These are phyloP conservation scores for Mycosphaerelloides madeirae DNA, from an alignment of 2,329 filamentous ascomycete species.

Conservation along the genomic window DNA sequence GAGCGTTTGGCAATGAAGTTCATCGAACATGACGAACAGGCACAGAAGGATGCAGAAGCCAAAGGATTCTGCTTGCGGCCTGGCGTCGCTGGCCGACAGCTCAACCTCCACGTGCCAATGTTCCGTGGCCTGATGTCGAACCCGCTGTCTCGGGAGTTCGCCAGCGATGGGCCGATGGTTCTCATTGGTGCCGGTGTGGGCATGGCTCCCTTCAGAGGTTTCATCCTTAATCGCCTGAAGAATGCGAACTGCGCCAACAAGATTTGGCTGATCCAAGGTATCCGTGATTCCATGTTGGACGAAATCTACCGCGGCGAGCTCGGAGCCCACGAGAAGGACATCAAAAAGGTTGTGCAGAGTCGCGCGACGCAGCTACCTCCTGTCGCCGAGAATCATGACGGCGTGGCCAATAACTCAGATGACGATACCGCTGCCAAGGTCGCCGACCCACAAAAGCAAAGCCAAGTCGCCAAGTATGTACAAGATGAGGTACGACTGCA, in stretches of 20 bases:
- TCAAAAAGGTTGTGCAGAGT: conserved; percentile 49
- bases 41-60: conserved; percentile 41
- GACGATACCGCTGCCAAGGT: conserved; percentile 49
- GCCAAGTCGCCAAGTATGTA: conserved; percentile 77
- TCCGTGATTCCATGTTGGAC: conserved; percentile 89
- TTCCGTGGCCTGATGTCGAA: conserved; percentile 98
- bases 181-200: conserved; percentile 94
- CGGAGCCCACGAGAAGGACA: conserved; percentile 71
- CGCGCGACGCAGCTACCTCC: conserved; percentile 30
- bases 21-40: conserved; percentile 61
- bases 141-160: conserved; percentile 85
- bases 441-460: conserved; percentile 61
- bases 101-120: conserved; percentile 81
- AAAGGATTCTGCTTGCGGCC: conserved; percentile 41
- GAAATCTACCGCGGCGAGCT: conserved; percentile 97
- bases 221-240: conserved; percentile 89
- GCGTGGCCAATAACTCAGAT: conserved; percentile 42
- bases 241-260: conserved; percentile 96
- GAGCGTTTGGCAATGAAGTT: conserved; percentile 75
- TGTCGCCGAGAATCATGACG: conserved; percentile 25
- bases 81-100: conserved; percentile 30
- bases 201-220: conserved; percentile 94
- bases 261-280: conserved; percentile 92
- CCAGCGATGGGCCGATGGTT: conserved; percentile 92
- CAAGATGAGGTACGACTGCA: conserved; percentile 91